A percentile compares a stretch with the other conserved stretches of the same genome.
Conservation (phyloP, 129 eudicot species). For the Silybum marianum region DNA sequence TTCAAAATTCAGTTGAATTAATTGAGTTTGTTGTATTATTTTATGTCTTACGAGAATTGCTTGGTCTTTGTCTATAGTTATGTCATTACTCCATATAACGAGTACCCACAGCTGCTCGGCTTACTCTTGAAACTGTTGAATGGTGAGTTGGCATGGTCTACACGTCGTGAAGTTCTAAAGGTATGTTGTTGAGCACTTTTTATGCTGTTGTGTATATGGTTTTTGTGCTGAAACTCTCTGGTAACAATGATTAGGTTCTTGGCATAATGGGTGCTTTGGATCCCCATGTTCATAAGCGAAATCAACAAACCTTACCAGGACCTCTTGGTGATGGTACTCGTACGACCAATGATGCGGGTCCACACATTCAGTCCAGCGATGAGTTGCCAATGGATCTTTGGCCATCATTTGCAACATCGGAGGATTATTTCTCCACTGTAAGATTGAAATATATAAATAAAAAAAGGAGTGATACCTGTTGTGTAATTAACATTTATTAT, state of each 20-base stretch:
- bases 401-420: constrained; percentile 96
- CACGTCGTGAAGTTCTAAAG: constrained; percentile 93
- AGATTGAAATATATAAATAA: constrained; percentile 25
- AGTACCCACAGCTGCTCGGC: constrained; percentile 83
- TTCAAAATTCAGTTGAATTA: not conserved
- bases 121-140: constrained; percentile 83
- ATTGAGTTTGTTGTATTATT: not conserved
- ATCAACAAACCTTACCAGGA: constrained; percentile 79
- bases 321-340: constrained; percentile 84
- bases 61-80: constrained; percentile 56
- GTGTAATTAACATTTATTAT: constrained; percentile 27
- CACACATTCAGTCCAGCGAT: constrained; percentile 77
- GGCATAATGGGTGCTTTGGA: constrained; percentile 99
- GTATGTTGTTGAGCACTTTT: constrained; percentile 32
- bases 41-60: constrained; percentile 14
- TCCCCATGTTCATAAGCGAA: constrained; percentile 91
- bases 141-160: constrained; percentile 96
- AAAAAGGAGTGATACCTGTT: not conserved
- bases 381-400: constrained; percentile 94
- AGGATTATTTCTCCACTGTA: constrained; percentile 95
- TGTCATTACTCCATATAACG: constrained; percentile 88
- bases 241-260: constrained; percentile 59
- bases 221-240: constrained; percentile 20
- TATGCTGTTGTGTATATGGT: constrained; percentile 7
- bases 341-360: constrained; percentile 78